A percentile compares a stretch with the other conserved stretches of the same genome.
These are phyloP conservation scores for Amanita pallidorosea DNA, from an alignment of 768 basidiomycete genomes.

Conservation along the genomic window DNA sequence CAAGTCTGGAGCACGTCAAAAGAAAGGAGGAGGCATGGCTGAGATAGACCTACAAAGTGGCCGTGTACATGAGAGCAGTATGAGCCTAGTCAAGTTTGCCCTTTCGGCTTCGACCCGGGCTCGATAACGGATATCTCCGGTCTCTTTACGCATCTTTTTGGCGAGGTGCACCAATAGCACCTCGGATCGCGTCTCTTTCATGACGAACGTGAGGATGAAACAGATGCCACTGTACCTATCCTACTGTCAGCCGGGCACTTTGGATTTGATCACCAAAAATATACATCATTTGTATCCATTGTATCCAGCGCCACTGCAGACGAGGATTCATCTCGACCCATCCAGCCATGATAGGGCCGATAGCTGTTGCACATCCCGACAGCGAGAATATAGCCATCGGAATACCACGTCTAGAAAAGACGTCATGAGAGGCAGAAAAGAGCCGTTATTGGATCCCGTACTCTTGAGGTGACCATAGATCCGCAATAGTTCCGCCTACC, in stretches of 20 bases:
- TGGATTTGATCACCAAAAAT: slow-evolving; percentile 8
- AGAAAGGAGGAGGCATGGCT: not conserved
- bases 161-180: slow-evolving; percentile 64
- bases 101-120: slow-evolving; percentile 57
- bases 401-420: slow-evolving; percentile 51
- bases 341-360: slow-evolving; percentile 55
- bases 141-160: slow-evolving; percentile 47
- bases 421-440: not conserved
- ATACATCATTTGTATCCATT: slow-evolving; percentile 68
- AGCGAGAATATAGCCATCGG: slow-evolving; percentile 71
- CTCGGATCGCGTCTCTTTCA: slow-evolving; percentile 65
- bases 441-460: slow-evolving; percentile 16
- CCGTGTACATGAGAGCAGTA: slow-evolving; percentile 60
- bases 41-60: slow-evolving; percentile 47
- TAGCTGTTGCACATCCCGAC: slow-evolving; percentile 43
- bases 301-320: slow-evolving; percentile 74
- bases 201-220: slow-evolving; percentile 41
- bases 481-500: slow-evolving; percentile 64
- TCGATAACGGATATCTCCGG: slow-evolving; percentile 52
- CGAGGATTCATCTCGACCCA: slow-evolving; percentile 52
- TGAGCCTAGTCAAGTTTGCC: slow-evolving; percentile 38
- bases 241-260: not conserved
- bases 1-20: slow-evolving; percentile 30
- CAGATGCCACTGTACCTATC: slow-evolving; percentile 6
- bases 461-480: slow-evolving; percentile 58